phyloP scores from a whole-genome alignment of 305 asterid genomes.

The Euphrasia arctica region DNA sequence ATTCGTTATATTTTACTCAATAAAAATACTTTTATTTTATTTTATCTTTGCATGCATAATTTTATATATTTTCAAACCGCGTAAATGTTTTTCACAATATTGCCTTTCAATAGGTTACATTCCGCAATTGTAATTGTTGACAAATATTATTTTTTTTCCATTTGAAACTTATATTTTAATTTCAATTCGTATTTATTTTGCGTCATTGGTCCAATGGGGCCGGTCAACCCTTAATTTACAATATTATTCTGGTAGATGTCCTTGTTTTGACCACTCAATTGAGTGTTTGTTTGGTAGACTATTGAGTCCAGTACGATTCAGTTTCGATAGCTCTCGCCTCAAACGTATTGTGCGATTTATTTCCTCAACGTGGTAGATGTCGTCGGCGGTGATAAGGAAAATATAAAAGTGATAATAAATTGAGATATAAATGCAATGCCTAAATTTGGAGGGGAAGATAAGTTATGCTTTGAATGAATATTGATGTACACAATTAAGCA shows the following conservation, averaged over 20 bases:
- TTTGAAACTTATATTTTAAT: too few relatives aligned
- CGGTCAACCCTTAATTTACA: conserved; percentile 8
- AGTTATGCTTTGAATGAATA: background rate
- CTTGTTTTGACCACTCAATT: background rate
- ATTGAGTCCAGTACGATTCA: too few relatives aligned
- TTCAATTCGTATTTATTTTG: background rate
- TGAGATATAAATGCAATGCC: background rate
- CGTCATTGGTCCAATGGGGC: conserved; percentile 17
- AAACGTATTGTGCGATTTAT: too few relatives aligned
- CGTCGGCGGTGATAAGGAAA: background rate
- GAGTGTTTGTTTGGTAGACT: too few relatives aligned
- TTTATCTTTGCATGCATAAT: background rate
- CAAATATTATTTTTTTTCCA: too few relatives aligned
- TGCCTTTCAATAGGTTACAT: background rate
- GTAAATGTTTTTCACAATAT: too few relatives aligned
- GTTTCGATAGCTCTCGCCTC: too few relatives aligned
- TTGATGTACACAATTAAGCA: too few relatives aligned
- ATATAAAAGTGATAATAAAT: background rate
- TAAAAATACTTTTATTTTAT: background rate
- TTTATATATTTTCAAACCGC: too few relatives aligned
- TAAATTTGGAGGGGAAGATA: background rate
- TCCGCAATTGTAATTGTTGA: too few relatives aligned
- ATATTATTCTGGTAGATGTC: conserved; percentile 11
- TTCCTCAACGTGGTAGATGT: background rate
- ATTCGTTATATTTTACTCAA: background rate